phyloP scores from a whole-genome alignment of 176 grass and related monocot genomes.

The Oryza meridionalis region DNA sequence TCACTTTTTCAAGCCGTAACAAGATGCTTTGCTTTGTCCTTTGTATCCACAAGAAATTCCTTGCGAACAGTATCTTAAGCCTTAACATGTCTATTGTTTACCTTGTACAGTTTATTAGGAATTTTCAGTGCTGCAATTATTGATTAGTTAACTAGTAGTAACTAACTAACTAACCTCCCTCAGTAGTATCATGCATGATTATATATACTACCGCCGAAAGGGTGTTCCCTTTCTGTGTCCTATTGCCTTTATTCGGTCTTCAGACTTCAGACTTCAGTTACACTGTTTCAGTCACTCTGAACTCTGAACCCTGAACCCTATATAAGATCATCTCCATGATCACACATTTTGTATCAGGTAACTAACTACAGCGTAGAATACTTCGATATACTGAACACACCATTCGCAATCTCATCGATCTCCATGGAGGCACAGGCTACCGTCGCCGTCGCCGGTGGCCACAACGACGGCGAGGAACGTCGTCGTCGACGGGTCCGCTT shows the following conservation, averaged over 20 bases:
- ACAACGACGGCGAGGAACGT: not conserved
- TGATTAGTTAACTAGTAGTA: not conserved
- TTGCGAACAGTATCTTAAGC: not conserved
- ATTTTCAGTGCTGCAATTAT: not conserved
- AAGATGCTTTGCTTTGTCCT: not conserved
- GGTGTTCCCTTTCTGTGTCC: slow-evolving; percentile 9
- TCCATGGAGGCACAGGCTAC: not conserved
- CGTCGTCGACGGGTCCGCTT: not conserved
- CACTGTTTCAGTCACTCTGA: not conserved
- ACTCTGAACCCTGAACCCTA: not conserved
- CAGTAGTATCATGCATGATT: slow-evolving; percentile 7
- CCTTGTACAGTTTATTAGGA: not conserved
- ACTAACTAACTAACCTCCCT: not conserved
- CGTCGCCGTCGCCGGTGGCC: not conserved
- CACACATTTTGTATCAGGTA: slow-evolving; percentile 1
- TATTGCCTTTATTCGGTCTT: not conserved
- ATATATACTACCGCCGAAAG: slow-evolving; percentile 45
- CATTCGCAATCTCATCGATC: not conserved
- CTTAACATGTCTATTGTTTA: too few species aligned
- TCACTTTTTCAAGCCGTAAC: not conserved
- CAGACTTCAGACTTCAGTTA: not conserved
- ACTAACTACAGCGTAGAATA: not conserved
- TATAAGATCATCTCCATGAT: slow-evolving; percentile 7
- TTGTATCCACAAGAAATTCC: not conserved
- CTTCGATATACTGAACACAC: not conserved